Evolutionary conservation across 192 early-diverging fungal species (phyloP).

Genomic region (Coemansia sp.): DNA sequence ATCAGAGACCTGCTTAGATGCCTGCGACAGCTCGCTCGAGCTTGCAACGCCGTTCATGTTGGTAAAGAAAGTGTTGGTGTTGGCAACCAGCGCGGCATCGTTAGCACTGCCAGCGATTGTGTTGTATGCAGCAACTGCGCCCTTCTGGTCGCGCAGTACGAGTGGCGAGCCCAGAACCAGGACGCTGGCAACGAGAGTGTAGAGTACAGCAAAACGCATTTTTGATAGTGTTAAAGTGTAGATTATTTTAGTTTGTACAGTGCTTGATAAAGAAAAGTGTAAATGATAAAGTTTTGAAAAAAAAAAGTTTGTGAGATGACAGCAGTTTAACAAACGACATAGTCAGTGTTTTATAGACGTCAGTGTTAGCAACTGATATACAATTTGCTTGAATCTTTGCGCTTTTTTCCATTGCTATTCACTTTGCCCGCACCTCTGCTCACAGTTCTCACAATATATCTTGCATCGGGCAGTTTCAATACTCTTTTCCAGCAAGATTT

Average conservation of each 20-base stretch:
- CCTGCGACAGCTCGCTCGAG: constrained; percentile 6
- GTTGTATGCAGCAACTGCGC: constrained; percentile 18
- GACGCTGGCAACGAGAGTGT: constrained; percentile 11
- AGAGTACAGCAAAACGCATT: constrained; percentile 27
- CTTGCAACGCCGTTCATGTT: constrained; percentile 24
- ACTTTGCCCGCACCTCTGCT: too few relatives aligned
- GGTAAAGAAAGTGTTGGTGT: constrained; percentile 30
- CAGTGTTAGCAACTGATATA: too few relatives aligned
- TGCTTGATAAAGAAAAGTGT: neutral
- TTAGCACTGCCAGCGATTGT: constrained; percentile 22
- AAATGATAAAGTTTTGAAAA: neutral
- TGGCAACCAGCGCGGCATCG: constrained; percentile 27
- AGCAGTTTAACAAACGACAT: too few relatives aligned
- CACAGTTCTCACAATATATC: too few relatives aligned
- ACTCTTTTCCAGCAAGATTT: too few relatives aligned
- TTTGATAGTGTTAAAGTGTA: neutral
- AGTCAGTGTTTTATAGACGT: too few relatives aligned
- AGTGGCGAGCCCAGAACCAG: neutral
- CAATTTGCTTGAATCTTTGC: too few relatives aligned
- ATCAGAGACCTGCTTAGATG: constrained; percentile 31
- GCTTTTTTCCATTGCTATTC: too few relatives aligned
- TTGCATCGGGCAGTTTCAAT: too few relatives aligned
- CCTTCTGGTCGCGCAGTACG: constrained; percentile 28
- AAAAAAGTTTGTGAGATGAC: neutral
- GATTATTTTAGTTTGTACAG: too few relatives aligned